Base-by-base conservation (phyloP, 495 filamentous ascomycete species). In the Letharia lupina region DNA sequence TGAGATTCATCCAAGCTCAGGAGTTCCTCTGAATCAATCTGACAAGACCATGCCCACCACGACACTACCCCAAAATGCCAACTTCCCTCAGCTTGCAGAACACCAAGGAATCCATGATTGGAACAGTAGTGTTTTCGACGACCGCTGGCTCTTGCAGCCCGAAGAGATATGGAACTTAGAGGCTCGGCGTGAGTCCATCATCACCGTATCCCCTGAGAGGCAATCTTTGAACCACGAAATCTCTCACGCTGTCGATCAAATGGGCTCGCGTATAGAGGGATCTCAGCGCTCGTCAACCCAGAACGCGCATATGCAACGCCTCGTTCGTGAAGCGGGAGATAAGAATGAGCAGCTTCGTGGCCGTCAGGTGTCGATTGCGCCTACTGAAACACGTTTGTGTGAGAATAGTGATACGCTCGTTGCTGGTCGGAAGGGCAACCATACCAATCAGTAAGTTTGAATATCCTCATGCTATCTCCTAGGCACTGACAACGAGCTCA, bases 121-220 rank as follows among this genome's bases (percentile, higher is more conserved):
- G 70, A 66, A 72, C 47, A 57, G 58, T 33, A 57, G 44, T 33
- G 40, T 57, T 33, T 67, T 70, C 44, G 70, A 72, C 40, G 66
- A 70, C n/a, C 70, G 67, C 58, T 72, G 70, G 70, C 33, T 52
- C 13, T 48, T 48, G 15, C 23, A 58, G 13, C 40, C 58, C 37
- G 65, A 62, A 13, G 70, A 71, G 20, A 56, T 62, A 28, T 69
- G 54, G 39, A 57, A 54, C 16, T 31, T n/a, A 9, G 11, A 8
- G 37, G 57, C 54, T 41, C 63, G 61, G 62, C 60, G 44, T 9
- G 23, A 39, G 10, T 59, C 31, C 10, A 18, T 39, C 10, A 23
- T 35, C n/a, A 63, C 58, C 33, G 20, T 62, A 16, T 56, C 45
- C 40, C 47, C 63, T 62, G 50, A 63, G 50, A 40, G 39, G 33